Percentiles rank a stretch among this genome's conserved stretches.
phyloP scores from a whole-genome alignment of 345 rosid species.

The Boechera stricta region DNA sequence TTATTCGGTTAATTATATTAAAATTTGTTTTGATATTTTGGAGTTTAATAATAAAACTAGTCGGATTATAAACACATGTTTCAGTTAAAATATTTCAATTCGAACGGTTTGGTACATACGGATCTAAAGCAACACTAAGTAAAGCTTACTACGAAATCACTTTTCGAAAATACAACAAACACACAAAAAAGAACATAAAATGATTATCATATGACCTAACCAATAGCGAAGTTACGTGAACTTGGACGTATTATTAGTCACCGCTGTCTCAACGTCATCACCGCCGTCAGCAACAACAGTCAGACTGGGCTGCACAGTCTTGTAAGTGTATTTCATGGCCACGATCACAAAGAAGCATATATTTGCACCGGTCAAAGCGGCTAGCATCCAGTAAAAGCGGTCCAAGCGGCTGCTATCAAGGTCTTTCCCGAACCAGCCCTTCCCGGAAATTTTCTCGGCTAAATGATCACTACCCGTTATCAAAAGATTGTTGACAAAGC shows the following conservation, averaged over 20 bases:
- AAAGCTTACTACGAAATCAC: not conserved
- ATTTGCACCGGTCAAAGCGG: conserved; percentile 56
- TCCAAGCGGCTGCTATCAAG: conserved; percentile 79
- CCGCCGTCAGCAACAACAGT: conserved; percentile 66
- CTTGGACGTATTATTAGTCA: conserved; percentile 35
- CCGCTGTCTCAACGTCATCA: conserved; percentile 40
- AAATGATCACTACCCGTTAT: conserved; percentile 63
- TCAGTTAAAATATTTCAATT: not conserved
- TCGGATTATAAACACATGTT: not conserved
- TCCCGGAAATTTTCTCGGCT: conserved; percentile 52
- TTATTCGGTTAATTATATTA: too few relatives aligned
- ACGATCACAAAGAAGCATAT: conserved; percentile 56
- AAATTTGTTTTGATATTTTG: not conserved
- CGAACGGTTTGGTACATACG: conserved; percentile 1
- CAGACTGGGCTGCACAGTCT: conserved; percentile 66
- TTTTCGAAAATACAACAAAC: conserved; percentile 7
- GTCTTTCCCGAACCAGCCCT: conserved; percentile 80
- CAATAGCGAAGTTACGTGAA: not conserved
- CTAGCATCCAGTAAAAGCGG: conserved; percentile 76
- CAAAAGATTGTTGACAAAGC: conserved; percentile 72
- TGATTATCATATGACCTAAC: conserved; percentile 2
- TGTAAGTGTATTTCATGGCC: conserved; percentile 75
- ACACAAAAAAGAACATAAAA: conserved; percentile 10
- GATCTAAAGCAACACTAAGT: not conserved
- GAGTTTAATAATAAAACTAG: not conserved